Base-by-base conservation (phyloP, 2,329 filamentous ascomycete genomes). In the Samsoniella hepiali region DNA sequence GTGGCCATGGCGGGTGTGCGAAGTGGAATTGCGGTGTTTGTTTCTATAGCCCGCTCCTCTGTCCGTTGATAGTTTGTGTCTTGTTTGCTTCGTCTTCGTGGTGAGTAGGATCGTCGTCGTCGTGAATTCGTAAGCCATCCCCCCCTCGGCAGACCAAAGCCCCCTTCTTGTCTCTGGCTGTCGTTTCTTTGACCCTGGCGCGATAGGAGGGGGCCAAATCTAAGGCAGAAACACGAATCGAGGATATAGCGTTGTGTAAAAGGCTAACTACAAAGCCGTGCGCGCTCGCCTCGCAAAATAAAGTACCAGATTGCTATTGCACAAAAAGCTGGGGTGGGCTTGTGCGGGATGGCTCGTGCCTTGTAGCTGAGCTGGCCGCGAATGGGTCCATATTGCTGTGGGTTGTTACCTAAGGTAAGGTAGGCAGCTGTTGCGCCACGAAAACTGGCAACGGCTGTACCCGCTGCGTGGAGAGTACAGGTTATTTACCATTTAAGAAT, bases 1-100 rank as follows among this genome's bases (percentile, higher is more conserved):
- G 78, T 76, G 67, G 81, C 76, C 82, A 84, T 85, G 71, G 69
- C 56, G 34, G 66, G 64, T 63, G 40, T 27, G 53, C 56, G 17
- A 49, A 36, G 17, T 38, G 29, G 6, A 29, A 17, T 36, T 38
- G 17, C 42, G 27, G 3, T 31, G 29, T 22, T 13, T 34, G 15
- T 27, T 40, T 34, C 34, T 60, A 34, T 22, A 32, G 10, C 15
- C 10, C 11, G 13, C 61, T 13, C 13, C 2, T 13, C 9, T 13
- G 29, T 53, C 27, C 15, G 2, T 53, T 6, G 58, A 38, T 32
- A n/a, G 32, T 27, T 51, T 31, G 17, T 17, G 29, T 29, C 4
- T 32, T 22, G 17, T 15, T 56, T 55, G 34, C n/a, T 36, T 62
- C 40, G 51, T 56, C 51, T 27, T 49, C 31, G 15, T 27, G 32